These are phyloP conservation scores for Xanthoceras sorbifolium DNA, from an alignment of 345 rosid genomes.

Conservation along the genomic window DNA sequence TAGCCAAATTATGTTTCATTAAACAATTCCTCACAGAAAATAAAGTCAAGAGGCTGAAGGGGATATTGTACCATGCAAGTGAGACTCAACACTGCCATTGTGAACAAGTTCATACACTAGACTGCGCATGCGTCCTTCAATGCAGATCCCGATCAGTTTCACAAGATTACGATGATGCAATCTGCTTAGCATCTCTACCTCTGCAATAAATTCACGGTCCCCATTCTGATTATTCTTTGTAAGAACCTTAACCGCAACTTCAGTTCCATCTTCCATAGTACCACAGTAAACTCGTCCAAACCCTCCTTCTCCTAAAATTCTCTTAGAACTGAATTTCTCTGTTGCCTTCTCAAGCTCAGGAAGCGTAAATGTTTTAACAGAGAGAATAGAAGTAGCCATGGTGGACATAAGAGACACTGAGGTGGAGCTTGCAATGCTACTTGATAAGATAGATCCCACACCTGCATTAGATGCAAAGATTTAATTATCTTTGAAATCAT, in stretches of 20 bases:
- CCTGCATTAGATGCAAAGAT: constrained; percentile 45
- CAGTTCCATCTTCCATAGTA: constrained; percentile 73
- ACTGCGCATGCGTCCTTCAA: constrained; percentile 84
- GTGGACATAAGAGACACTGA: constrained; percentile 71
- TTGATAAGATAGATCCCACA: constrained; percentile 56
- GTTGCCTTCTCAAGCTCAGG: constrained; percentile 89
- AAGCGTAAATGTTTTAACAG: constrained; percentile 73
- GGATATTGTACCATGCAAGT: constrained; percentile 81
- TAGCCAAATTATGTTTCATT: neutral
- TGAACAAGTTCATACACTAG: constrained; percentile 89
- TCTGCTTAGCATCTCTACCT: constrained; percentile 98
- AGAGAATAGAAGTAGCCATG: constrained; percentile 81
- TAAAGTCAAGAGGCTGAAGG: constrained; percentile 3
- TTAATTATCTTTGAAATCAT: neutral
- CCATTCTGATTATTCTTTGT: constrained; percentile 84
- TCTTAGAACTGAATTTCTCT: constrained; percentile 78
- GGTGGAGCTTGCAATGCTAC: constrained; percentile 77
- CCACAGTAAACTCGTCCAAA: constrained; percentile 96
- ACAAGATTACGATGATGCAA: constrained; percentile 99
- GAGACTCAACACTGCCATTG: constrained; percentile 99
- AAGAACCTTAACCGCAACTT: constrained; percentile 91
- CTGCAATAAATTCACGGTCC: constrained; percentile 93
- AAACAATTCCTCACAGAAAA: neutral
- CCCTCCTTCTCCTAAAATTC: constrained; percentile 97
- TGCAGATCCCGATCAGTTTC: constrained; percentile 91